Evolutionary conservation across 176 grass and related monocot genomes (phyloP).

Genomic region (Luzula sylvatica): DNA sequence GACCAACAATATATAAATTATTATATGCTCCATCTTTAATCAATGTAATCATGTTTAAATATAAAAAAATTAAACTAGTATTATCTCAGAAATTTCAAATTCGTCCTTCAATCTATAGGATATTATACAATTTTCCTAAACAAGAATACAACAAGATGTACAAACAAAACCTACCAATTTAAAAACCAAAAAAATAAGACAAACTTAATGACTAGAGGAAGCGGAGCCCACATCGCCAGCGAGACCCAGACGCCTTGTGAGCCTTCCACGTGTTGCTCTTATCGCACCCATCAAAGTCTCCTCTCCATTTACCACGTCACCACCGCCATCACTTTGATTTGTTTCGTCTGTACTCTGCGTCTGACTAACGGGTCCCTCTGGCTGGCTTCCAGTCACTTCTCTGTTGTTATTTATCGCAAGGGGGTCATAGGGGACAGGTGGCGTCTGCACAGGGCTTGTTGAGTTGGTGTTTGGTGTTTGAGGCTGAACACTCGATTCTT

Average conservation of each 20-base stretch:
- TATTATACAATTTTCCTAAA: too few relatives aligned
- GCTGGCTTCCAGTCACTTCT: neutral
- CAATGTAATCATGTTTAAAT: too few relatives aligned
- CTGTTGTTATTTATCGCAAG: too few relatives aligned
- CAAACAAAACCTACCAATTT: too few relatives aligned
- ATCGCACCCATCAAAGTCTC: slow-evolving; percentile 40
- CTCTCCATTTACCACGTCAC: slow-evolving; percentile 23
- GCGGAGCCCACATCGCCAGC: slow-evolving; percentile 19
- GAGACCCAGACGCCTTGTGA: slow-evolving; percentile 42
- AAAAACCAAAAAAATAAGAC: too few relatives aligned
- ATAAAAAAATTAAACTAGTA: too few relatives aligned
- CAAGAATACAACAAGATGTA: too few relatives aligned
- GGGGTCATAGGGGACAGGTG: slow-evolving; percentile 23
- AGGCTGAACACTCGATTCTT: neutral
- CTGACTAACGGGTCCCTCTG: neutral
- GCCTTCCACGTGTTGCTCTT: slow-evolving; percentile 23
- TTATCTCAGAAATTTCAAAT: too few relatives aligned
- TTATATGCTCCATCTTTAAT: too few relatives aligned
- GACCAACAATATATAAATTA: too few relatives aligned
- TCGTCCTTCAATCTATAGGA: too few relatives aligned
- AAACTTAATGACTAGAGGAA: neutral
- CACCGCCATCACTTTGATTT: slow-evolving; percentile 10
- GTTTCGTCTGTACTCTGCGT: slow-evolving; percentile 15
- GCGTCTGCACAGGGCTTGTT: slow-evolving; percentile 19
- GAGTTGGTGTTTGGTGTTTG: slow-evolving; percentile 17